Conservation (phyloP, 2,329 filamentous ascomycete species). For the Pestalotiopsis fici region DNA sequence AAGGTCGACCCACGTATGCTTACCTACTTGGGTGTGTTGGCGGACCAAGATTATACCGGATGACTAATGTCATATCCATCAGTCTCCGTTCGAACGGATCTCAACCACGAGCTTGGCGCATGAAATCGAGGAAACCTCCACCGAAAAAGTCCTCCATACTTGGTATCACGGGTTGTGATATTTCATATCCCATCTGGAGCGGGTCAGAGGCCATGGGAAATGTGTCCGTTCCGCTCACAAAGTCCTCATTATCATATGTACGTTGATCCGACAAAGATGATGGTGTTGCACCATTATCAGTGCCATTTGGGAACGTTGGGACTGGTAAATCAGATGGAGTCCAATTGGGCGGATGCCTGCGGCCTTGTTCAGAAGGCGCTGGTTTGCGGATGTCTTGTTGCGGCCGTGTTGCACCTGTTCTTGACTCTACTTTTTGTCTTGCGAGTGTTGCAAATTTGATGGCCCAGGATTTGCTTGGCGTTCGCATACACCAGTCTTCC, state of each 20-base stretch:
- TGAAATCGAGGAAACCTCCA: slow-evolving; percentile 31
- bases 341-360: slow-evolving; percentile 8
- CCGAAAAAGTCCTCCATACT: slow-evolving; percentile 35
- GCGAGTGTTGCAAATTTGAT: slow-evolving; percentile 30
- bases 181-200: slow-evolving; percentile 7
- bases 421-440: slow-evolving; percentile 26
- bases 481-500: slow-evolving; percentile 27
- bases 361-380: slow-evolving; percentile 1
- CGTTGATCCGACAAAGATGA: slow-evolving; percentile 6
- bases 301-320: not conserved
- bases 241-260: slow-evolving; percentile 9
- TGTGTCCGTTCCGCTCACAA: slow-evolving; percentile 5
- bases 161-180: slow-evolving; percentile 27
- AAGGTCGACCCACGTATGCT: not conserved
- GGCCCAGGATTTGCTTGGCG: slow-evolving; percentile 31
- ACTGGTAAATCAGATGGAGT: slow-evolving; percentile 3
- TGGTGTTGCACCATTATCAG: slow-evolving; percentile 8
- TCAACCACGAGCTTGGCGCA: slow-evolving; percentile 16
- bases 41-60: not conserved
- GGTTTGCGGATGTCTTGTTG: slow-evolving; percentile 4
- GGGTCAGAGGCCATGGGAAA: slow-evolving; percentile 9
- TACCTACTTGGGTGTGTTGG: not conserved
- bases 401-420: slow-evolving; percentile 11
- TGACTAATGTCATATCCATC: not conserved
- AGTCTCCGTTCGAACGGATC: not conserved